Conservation (phyloP, 202 grass and related monocot genomes). For the Panicum virgatum region DNA sequence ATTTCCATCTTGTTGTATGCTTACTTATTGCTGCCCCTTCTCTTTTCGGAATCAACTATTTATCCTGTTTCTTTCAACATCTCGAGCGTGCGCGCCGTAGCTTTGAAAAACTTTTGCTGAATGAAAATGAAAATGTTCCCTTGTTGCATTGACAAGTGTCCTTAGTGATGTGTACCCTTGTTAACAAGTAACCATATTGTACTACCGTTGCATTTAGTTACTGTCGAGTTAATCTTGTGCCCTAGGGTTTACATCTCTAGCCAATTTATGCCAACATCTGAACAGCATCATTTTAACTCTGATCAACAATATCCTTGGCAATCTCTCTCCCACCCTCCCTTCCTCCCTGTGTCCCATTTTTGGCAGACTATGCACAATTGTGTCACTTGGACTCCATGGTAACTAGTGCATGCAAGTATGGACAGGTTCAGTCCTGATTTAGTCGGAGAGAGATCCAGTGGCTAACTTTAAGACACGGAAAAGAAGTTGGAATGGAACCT, state of each 20-base stretch:
- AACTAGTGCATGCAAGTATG: slow-evolving; percentile 14
- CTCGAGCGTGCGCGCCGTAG: not conserved
- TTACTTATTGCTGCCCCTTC: not conserved
- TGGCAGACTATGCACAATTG: not conserved
- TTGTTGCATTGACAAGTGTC: not conserved
- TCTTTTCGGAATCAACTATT: slow-evolving; percentile 12
- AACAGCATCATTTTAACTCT: not conserved
- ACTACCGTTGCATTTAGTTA: not conserved
- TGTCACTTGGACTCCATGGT: not conserved
- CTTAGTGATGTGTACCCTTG: not conserved
- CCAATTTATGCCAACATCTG: not conserved
- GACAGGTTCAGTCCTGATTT: not conserved
- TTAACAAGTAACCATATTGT: not conserved
- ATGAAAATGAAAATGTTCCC: slow-evolving; percentile 2
- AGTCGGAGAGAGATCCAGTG: not conserved
- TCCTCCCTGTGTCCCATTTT: too few species aligned
- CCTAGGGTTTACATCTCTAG: not conserved
- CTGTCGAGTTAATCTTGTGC: not conserved
- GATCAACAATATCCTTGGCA: not conserved
- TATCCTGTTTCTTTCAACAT: not conserved
- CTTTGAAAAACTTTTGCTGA: not conserved
- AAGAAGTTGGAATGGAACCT: not conserved
- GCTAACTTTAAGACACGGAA: not conserved
- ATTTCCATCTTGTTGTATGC: slow-evolving; percentile 7
- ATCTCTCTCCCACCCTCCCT: too few species aligned